Base-by-base conservation (phyloP, 2,329 filamentous ascomycete species). In the Apiospora arundinis region DNA sequence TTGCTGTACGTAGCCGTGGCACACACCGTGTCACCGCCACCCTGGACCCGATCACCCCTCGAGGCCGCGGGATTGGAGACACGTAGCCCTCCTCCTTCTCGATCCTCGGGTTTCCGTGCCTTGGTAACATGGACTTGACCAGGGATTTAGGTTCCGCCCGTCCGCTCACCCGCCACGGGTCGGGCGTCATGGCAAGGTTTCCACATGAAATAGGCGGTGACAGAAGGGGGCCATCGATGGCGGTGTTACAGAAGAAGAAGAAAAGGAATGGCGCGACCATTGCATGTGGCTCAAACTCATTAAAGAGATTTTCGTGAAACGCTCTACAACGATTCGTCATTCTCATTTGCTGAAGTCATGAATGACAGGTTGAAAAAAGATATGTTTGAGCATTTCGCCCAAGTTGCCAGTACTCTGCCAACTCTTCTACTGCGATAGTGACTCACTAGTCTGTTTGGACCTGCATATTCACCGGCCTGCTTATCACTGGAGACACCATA, bases 31-130 rank as follows among this genome's bases (percentile, higher is more conserved):
- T n/a, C 12, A 63, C 56, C 28, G 28, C 56, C 56, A 40, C 18
- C 9, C 16, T 18, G 32, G 32, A 63, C 56, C 56, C 56, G 56
- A 63, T 63, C 32, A n/a, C 11, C 4, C 56, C 11, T n/a, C 32
- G 21, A 63, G 18, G 21, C 21, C 56, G 32, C 56, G 56, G 56
- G 56, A 63, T 63, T 63, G 56, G 56, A 63, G 32, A 63, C 56
- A 63, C 56, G 56, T 63, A 63, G 56, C 32, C 56, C 56, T 60
- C 52, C 3, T 8, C 42, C 14, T 8, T 12, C 14, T 63, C 32
- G 32, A 40, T n/a, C 18, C 4, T 40, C 18, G 16, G 56, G 18
- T 16, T 40, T 40, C 56, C 32, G 56, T 40, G 28, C 56, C 56
- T 63, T 63, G 56, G 56, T 63, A 40, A 63, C 56, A 63, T 63